Evolutionary conservation across 257 asterid genomes (phyloP).

Genomic region (Jacaranda mimosifolia): DNA sequence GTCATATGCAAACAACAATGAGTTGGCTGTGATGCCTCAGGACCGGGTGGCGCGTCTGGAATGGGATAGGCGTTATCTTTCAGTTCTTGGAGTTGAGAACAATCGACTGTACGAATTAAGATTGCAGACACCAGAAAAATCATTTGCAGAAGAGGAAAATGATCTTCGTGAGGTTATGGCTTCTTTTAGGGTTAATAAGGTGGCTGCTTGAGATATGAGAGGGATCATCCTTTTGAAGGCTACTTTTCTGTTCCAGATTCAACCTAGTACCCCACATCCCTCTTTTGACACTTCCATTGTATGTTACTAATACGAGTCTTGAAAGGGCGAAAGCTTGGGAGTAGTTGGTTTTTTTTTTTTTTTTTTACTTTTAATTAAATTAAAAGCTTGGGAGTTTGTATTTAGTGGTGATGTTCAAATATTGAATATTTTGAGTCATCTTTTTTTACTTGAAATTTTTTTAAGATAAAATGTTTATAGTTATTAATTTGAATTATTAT

Average conservation of each 20-base stretch:
- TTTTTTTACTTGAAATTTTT: neutral
- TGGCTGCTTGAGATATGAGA: slow-evolving; percentile 48
- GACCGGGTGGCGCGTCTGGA: slow-evolving; percentile 81
- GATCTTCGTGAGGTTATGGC: slow-evolving; percentile 82
- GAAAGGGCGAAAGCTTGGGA: neutral
- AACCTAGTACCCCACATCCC: neutral
- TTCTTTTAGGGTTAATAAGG: slow-evolving; percentile 80
- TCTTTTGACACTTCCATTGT: neutral
- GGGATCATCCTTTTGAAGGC: neutral
- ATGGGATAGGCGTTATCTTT: slow-evolving; percentile 89
- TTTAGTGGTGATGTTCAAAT: neutral
- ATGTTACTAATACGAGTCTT: neutral
- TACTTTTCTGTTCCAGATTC: neutral
- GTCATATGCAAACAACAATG: slow-evolving; percentile 95
- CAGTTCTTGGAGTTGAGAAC: slow-evolving; percentile 97
- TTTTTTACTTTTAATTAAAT: too few relatives aligned
- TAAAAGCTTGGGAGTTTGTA: neutral
- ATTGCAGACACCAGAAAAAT: slow-evolving; percentile 84
- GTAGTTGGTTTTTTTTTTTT: too few relatives aligned
- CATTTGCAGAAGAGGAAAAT: slow-evolving; percentile 72
- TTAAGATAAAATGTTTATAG: neutral
- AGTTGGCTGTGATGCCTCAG: slow-evolving; percentile 92
- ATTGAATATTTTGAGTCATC: neutral
- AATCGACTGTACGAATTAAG: slow-evolving; percentile 74
- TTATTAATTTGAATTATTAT: neutral